phyloP scores from a whole-genome alignment of 1,139 yeast genomes.

The Geotrichum phurueaensis region DNA sequence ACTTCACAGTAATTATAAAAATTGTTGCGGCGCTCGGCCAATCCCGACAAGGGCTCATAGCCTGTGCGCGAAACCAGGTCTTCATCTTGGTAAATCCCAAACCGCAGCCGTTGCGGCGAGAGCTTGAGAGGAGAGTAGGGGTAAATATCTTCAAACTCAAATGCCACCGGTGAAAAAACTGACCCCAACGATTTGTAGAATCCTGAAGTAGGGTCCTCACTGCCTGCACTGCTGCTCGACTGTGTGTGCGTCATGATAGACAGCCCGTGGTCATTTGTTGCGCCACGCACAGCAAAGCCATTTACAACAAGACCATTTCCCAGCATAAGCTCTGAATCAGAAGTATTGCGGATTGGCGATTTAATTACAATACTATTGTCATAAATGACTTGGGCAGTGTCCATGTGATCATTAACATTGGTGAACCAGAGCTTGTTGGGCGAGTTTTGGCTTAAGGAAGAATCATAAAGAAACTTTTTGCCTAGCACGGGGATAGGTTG shows the following conservation, averaged over 20 bases:
- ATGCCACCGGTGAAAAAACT: conserved; percentile 10
- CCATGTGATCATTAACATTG: conserved; percentile 7
- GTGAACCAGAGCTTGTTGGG: conserved; percentile 17
- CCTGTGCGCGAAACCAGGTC: conserved; percentile 45
- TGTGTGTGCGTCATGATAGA: conserved; percentile 8
- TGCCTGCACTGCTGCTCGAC: conserved; percentile 1
- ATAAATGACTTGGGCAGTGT: conserved; percentile 12
- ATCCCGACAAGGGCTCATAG: conserved; percentile 15
- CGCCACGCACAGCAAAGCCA: not conserved
- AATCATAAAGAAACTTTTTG: conserved; percentile 3
- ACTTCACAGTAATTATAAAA: not conserved
- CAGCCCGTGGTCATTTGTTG: not conserved
- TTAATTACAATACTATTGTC: conserved; percentile 3
- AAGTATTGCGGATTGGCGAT: conserved; percentile 12
- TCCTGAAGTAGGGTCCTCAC: not conserved
- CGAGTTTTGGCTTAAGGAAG: conserved; percentile 9
- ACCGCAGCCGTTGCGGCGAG: conserved; percentile 10
- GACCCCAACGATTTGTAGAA: not conserved
- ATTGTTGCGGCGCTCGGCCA: not conserved
- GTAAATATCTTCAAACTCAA: conserved; percentile 9
- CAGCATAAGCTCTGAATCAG: conserved; percentile 9
- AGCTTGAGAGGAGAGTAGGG: conserved; percentile 9
- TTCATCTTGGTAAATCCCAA: conserved; percentile 37
- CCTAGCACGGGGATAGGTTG: not conserved
- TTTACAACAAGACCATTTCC: conserved; percentile 10